Base-by-base conservation (phyloP, 768 basidiomycete genomes). In the Amanita molliuscula region DNA sequence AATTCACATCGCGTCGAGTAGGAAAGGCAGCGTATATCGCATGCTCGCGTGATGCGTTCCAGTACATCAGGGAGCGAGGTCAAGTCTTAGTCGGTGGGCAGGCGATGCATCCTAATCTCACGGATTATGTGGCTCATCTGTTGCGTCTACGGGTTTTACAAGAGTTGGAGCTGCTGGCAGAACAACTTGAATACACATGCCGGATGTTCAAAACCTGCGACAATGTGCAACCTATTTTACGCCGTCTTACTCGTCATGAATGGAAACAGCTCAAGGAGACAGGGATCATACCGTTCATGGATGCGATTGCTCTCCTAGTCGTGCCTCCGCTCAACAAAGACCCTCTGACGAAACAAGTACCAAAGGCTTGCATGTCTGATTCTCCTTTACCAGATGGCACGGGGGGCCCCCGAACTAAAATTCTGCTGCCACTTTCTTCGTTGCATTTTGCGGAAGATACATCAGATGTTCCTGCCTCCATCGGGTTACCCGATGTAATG, bases 121-220 rank as follows among this genome's bases (percentile, higher is more conserved):
- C 65, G 7, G 66, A 73, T 21, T 81, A 89, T 38, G 73, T 87
- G 31, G 68, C 68, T 2, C 81, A 88, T 57, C 69, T 82, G 20
- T 67, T 91, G 8, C 85, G 87, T 40, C 62, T 84, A 11, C 79
- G 88, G 15, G 74, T 88, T 10, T 66, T 91, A 2, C 87, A 90
- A 61, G 89, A 91, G 57, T 64, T 91, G 5, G 73, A 81, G 34
- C 61, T 88, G 4, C 62, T 90, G 36, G 68, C 65, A 0, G 72
- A 75, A 10, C 62, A 60, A 6, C 60, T 84, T 40, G 62, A 68
- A 54, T 56, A 53, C 41, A 55, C 36, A 49, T 42, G 49, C 43
- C 51, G 42, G 56, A 56, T 51, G 52, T 47, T 41, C 21, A 53
- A 23, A 54, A 54, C n/a, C 36, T 50, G 47, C 53, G 67, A 57